A percentile compares a stretch with the other conserved stretches of the same genome.
These are phyloP conservation scores for Scedosporium boydii DNA, from an alignment of 2,329 filamentous ascomycete species.

Conservation along the genomic window DNA sequence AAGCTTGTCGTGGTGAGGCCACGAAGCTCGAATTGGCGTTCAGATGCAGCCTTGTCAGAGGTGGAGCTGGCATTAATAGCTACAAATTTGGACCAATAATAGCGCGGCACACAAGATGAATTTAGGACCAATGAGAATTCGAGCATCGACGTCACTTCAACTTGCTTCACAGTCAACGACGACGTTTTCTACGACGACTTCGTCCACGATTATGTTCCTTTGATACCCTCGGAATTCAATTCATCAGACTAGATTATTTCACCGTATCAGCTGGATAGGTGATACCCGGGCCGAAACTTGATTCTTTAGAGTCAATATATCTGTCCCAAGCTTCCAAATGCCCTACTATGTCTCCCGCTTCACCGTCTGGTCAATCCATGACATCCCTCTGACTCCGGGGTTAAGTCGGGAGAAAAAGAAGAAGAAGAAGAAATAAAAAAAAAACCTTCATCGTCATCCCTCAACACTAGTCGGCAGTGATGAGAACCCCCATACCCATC, in stretches of 20 bases:
- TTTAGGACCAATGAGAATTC: not conserved
- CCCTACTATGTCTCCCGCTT: no score
- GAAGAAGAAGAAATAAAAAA: not conserved
- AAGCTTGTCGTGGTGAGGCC: not conserved
- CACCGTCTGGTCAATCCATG: no score
- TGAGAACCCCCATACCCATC: not conserved
- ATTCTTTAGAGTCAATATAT: no score
- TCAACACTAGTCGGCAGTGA: not conserved
- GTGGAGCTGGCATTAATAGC: not conserved
- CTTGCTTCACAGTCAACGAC: not conserved
- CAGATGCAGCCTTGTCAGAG: not conserved
- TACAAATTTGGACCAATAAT: not conserved
- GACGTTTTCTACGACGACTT: not conserved
- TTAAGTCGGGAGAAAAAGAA: not conserved
- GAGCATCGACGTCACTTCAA: not conserved
- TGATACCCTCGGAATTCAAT: no score
- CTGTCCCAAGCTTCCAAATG: no score
- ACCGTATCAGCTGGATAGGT: no score
- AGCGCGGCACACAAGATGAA: not conserved
- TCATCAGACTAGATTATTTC: no score
- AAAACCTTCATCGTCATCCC: not conserved
- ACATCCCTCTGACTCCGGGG: no score
- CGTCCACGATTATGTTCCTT: no score
- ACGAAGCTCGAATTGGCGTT: constrained; percentile 3
- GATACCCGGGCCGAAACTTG: no score